Evolutionary conservation across 2,329 filamentous ascomycete genomes (phyloP).

Genomic region (Paradendryphiella salina): DNA sequence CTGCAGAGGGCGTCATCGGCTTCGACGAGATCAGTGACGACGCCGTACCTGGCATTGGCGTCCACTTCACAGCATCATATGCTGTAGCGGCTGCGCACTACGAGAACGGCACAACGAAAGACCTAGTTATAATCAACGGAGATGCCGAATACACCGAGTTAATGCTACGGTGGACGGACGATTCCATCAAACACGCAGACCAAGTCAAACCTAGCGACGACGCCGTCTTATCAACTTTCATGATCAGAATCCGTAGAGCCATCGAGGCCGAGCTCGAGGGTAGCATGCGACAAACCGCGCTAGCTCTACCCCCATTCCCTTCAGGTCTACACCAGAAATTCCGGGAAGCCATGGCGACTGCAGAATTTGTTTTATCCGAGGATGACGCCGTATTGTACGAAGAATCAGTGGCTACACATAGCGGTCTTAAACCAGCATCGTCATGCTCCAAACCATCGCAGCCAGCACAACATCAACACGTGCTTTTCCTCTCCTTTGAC

Average conservation of each 20-base stretch:
- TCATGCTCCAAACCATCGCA: not conserved
- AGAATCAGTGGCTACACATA: conserved; percentile 10
- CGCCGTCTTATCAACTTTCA: conserved; percentile 22
- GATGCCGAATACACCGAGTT: conserved; percentile 29
- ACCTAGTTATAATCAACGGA: conserved; percentile 29
- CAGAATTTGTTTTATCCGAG: conserved; percentile 15
- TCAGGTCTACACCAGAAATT: conserved; percentile 19
- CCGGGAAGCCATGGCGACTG: conserved; percentile 20
- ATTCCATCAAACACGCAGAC: conserved; percentile 4
- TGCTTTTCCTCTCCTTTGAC: conserved; percentile 35
- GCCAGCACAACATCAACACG: conserved; percentile 10
- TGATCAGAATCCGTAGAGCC: conserved; percentile 18
- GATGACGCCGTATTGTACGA: conserved; percentile 22
- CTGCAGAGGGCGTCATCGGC: not conserved
- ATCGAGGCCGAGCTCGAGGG: conserved; percentile 21
- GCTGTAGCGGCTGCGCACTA: conserved; percentile 31
- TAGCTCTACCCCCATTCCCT: conserved; percentile 22
- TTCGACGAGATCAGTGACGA: conserved; percentile 1
- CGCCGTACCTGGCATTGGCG: conserved; percentile 22
- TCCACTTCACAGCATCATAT: conserved; percentile 37
- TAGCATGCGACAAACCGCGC: conserved; percentile 19
- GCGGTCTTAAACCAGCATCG: conserved; percentile 2
- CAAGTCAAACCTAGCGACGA: conserved; percentile 20
- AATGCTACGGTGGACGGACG: conserved; percentile 28
- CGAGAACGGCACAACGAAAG: conserved; percentile 26